These are phyloP conservation scores for Dichomitus squalens DNA, from an alignment of 1,284 basidiomycete genomes.

Conservation along the genomic window DNA sequence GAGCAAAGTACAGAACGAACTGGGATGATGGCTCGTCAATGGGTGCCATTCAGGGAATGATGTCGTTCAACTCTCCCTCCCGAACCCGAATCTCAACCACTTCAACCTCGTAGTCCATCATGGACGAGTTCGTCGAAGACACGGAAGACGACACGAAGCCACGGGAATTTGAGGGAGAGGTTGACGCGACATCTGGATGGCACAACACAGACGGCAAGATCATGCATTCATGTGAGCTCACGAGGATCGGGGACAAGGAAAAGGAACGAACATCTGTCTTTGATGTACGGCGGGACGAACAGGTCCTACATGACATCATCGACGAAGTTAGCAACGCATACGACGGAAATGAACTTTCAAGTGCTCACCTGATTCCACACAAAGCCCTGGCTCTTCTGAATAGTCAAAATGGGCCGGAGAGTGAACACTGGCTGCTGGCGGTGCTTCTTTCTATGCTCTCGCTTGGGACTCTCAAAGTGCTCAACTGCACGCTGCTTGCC, in stretches of 20 bases:
- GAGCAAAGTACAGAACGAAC: slow-evolving; percentile 3
- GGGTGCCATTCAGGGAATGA: slow-evolving; percentile 57
- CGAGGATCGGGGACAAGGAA: slow-evolving; percentile 17
- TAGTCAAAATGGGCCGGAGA: slow-evolving; percentile 79
- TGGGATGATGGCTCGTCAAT: neutral
- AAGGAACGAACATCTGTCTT: slow-evolving; percentile 74
- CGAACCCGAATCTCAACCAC: slow-evolving; percentile 82
- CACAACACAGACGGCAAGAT: slow-evolving; percentile 15
- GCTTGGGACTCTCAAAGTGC: slow-evolving; percentile 51
- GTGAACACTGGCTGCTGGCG: slow-evolving; percentile 59
- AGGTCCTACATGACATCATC: slow-evolving; percentile 54
- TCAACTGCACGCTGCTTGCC: slow-evolving; percentile 78
- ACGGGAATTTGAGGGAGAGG: slow-evolving; percentile 69
- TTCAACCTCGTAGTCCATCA: slow-evolving; percentile 75
- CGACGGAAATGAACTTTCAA: neutral
- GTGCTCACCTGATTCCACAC: slow-evolving; percentile 80
- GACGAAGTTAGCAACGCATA: slow-evolving; percentile 2
- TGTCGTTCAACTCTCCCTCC: slow-evolving; percentile 72
- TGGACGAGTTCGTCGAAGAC: slow-evolving; percentile 64
- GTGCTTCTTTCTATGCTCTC: slow-evolving; percentile 57
- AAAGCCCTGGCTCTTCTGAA: slow-evolving; percentile 83
- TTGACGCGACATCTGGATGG: slow-evolving; percentile 71
- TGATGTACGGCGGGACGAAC: slow-evolving; percentile 83
- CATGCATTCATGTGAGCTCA: slow-evolving; percentile 21
- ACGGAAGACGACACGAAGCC: slow-evolving; percentile 69